Conservation (phyloP, 768 basidiomycete species). For the Lepiota brunneoincarnata region DNA sequence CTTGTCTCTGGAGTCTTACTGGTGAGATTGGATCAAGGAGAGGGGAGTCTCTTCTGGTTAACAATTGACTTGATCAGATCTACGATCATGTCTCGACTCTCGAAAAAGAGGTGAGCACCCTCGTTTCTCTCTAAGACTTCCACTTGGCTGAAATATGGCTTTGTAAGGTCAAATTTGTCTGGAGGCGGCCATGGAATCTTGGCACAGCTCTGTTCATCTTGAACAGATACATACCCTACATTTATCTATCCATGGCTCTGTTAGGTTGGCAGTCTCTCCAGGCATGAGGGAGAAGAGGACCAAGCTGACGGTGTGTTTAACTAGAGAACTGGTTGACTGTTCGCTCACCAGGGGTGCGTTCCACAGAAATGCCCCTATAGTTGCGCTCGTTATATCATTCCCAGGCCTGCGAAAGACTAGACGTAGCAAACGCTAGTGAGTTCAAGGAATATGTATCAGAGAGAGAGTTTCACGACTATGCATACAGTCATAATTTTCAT, state of each 20-base stretch:
- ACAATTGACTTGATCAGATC: neutral
- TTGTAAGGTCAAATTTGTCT: conserved; percentile 21
- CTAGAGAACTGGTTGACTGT: neutral
- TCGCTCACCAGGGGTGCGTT: neutral
- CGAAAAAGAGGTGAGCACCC: neutral
- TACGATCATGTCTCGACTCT: conserved; percentile 3
- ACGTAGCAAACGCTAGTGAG: conserved; percentile 4
- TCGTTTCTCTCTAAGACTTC: too few relatives aligned
- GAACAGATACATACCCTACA: conserved; percentile 3
- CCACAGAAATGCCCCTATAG: too few relatives aligned
- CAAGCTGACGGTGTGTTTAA: too few relatives aligned
- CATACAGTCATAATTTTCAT: neutral
- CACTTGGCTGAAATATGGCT: conserved; percentile 1
- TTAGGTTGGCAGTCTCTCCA: neutral
- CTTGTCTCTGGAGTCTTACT: neutral
- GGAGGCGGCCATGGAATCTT: conserved; percentile 8
- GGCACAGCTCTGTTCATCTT: conserved; percentile 2
- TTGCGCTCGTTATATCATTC: neutral
- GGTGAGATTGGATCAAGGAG: neutral
- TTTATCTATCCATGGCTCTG: neutral
- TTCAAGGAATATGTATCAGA: neutral
- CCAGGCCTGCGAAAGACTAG: conserved; percentile 1
- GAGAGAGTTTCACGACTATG: too few relatives aligned
- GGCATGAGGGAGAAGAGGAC: too few relatives aligned
- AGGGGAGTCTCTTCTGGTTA: too few relatives aligned